Base-by-base conservation (phyloP, 352 stramenopile species). In the Halophytophthora batemanensis region DNA sequence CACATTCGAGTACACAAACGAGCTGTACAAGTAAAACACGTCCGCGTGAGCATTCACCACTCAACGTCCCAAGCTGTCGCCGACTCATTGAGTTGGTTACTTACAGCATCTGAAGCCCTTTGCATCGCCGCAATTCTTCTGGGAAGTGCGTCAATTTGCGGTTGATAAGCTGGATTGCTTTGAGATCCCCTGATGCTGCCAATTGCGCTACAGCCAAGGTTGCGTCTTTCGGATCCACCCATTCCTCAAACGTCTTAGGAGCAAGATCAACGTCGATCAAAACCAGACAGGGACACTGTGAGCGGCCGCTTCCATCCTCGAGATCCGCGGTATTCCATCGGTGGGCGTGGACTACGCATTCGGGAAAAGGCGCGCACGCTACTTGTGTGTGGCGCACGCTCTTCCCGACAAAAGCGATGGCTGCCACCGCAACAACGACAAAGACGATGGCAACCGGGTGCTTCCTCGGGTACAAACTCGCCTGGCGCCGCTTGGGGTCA, bases 281-380 rank as follows among this genome's bases (percentile, higher is more conserved):
- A 1, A 66, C 54, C 3, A 84, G 35, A 22, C 74, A 82, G 6
- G 65, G 70, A 22, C 70, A 81, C 6, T 78, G 54, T 0, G 36
- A 51, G 4, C 8, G 25, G n/a, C 61, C 28, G 0, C 42, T 61
- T 7, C 39, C 39, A 7, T 36, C 47, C 3, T 57, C 46, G 0
- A 61, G 12, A 17, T 31, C 4, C 4, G 25, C 25, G 4, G 38
- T 22, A 0, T 36, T 64, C 57, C 65, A 75, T 22, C 62, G 47
- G 15, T 66, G 46, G 0, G 65, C 64, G 11, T 69, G 42, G 0
- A 64, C 41, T 1, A 53, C 45, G 31, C 73, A 84, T 22, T 78
- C 53, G 1, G 50, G 36, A n/a, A 73, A 46, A 3, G 18, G 10
- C 0, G 37, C 2, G 14, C 66, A 80, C 0, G 48, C 56, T 3